These are phyloP conservation scores for Petunia axillaris DNA, from an alignment of 257 asterid species.

Conservation along the genomic window DNA sequence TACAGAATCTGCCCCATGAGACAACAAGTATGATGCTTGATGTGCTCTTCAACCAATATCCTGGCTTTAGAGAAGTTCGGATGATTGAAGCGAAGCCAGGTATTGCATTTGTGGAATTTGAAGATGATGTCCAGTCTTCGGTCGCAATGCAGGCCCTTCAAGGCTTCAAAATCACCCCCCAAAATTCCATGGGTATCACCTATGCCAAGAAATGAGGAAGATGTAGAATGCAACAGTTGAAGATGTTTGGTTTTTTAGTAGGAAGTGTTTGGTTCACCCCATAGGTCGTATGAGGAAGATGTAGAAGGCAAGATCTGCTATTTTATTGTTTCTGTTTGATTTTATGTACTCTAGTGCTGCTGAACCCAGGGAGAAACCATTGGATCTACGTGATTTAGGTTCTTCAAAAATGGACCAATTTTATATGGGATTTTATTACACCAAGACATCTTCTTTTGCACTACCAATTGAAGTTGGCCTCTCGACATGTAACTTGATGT, in stretches of 20 bases:
- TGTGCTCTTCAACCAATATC: constrained; percentile 90
- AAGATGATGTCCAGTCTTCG: constrained; percentile 80
- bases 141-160: constrained; percentile 98
- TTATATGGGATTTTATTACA: background rate
- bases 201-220: constrained; percentile 73
- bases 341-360: constrained; percentile 9
- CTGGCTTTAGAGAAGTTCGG: constrained; percentile 94
- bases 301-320: background rate
- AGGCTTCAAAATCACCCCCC: constrained; percentile 89
- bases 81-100: constrained; percentile 98
- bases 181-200: constrained; percentile 88
- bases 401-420: background rate
- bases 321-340: constrained; percentile 5
- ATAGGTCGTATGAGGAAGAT: background rate
- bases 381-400: background rate
- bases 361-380: background rate
- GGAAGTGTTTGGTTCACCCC: background rate
- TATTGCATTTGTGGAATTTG: constrained; percentile 93
- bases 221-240: background rate
- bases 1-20: constrained; percentile 88
- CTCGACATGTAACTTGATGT: background rate
- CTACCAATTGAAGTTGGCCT: background rate
- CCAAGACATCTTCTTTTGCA: background rate
- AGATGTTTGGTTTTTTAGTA: background rate
- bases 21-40: constrained; percentile 94